Conservation (phyloP, 306 rosid species). For the Inga laurina region DNA sequence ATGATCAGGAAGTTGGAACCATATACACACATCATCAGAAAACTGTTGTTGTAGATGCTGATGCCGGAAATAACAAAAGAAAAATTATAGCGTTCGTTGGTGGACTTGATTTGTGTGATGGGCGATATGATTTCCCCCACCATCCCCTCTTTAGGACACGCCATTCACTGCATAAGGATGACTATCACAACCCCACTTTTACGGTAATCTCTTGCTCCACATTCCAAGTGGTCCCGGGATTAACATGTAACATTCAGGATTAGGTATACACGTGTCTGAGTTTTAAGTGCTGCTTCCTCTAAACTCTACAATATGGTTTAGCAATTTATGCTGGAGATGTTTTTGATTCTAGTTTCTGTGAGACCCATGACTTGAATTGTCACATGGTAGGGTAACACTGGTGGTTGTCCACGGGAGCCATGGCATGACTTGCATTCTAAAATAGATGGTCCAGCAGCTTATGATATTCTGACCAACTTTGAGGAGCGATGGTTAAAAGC, state of each 20-base stretch:
- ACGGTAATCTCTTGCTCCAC: slow-evolving; percentile 52
- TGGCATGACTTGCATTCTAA: slow-evolving; percentile 98
- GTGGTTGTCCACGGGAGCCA: slow-evolving; percentile 95
- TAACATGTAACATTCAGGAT: neutral
- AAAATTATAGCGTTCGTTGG: slow-evolving; percentile 94
- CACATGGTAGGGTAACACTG: slow-evolving; percentile 58
- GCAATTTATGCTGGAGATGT: slow-evolving; percentile 2
- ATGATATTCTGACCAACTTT: slow-evolving; percentile 85
- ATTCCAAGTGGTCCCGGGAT: slow-evolving; percentile 25
- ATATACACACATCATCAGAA: slow-evolving; percentile 99
- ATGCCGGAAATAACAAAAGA: slow-evolving; percentile 74
- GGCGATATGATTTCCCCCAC: slow-evolving; percentile 88
- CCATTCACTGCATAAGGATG: slow-evolving; percentile 82
- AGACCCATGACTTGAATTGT: slow-evolving; percentile 11
- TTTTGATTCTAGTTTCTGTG: too few species aligned
- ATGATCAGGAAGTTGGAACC: slow-evolving; percentile 81
- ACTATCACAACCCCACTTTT: slow-evolving; percentile 93
- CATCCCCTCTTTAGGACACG: slow-evolving; percentile 78
- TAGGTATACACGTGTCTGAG: too few species aligned
- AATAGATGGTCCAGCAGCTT: slow-evolving; percentile 96
- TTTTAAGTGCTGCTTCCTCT: too few species aligned
- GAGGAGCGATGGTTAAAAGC: slow-evolving; percentile 98
- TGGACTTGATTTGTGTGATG: slow-evolving; percentile 96
- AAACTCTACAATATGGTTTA: neutral
- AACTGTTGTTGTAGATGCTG: slow-evolving; percentile 91